Evolutionary conservation across 805 yeast genomes (phyloP), one percentile per base, ranked within the genome.

Genomic region (Wickerhamiella dianesei): DNA sequence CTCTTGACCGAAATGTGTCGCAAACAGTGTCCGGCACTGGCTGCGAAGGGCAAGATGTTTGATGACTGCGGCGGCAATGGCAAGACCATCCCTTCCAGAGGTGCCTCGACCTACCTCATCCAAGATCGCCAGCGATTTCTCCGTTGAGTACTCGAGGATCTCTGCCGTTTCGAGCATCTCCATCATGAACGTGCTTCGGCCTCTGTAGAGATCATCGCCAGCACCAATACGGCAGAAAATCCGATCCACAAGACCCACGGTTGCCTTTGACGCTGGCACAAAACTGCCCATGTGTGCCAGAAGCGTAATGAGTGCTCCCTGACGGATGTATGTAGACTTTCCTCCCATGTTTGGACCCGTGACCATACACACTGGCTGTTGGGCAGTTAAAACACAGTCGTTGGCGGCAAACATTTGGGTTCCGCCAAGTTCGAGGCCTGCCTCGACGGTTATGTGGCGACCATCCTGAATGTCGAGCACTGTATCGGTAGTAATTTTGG

Each of bases 341-440:
- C 94, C 94, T 3, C 94, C 94, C 87, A 82, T 82, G 58, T 85
- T 85, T 0, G 95, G 95, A 0, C 95, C 95, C 0, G 94, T 81
- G n/a, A 85, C 75, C 16, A 85, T 69, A 68, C 83, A 73, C 2
- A 74, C 57, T 3, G 63, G 52, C 4, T 59, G 53, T 0, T 62
- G 51, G 0, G 32, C 42, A 8, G 51, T 53, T 19, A 40, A 62
- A 52, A 18, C 21, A 43, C 77, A 73, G 47, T 69, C 66, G 48
- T 75, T 70, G 50, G 77, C 36, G 53, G 71, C 58, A 59, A 80
- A 81, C 18, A 48, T 50, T 8, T 32, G n/a, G 14, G 59, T 63
- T 1, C 79, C 75, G 20, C 65, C 64, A 1, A 65, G 60, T 41
- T 65, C 70, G 46, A 83, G 65, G 1, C 85, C 84, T 32, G 78